These are phyloP conservation scores for Chlamydomonas sp. DNA, from an alignment of 139 green algal genomes.

Conservation along the genomic window DNA sequence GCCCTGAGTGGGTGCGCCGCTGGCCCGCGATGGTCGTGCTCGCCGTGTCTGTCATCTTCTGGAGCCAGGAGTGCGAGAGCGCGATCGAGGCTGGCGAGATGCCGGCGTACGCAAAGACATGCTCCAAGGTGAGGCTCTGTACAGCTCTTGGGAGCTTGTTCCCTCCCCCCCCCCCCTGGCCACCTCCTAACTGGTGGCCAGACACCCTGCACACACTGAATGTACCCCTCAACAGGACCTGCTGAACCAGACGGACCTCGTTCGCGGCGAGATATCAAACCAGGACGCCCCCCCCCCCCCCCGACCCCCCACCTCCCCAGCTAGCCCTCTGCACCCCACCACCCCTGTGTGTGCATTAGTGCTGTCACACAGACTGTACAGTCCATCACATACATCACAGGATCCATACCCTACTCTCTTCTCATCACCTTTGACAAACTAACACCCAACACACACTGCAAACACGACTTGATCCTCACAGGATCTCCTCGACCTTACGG, in stretches of 20 bases:
- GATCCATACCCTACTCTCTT: no score
- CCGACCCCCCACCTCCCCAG: constrained; percentile 72
- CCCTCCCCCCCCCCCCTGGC: not conserved
- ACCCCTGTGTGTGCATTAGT: no score
- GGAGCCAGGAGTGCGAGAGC: constrained; percentile 53
- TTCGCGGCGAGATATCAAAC: constrained; percentile 43
- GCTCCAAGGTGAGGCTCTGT: no score
- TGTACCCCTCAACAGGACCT: no score
- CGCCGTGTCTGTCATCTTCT: constrained; percentile 55
- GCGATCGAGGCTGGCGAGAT: constrained; percentile 39
- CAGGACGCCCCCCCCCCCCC: constrained; percentile 61
- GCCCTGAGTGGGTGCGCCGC: constrained; percentile 61
- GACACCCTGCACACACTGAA: no score
- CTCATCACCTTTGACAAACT: no score
- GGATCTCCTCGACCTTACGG: constrained; percentile 68
- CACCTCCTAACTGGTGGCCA: not conserved
- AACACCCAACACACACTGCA: not conserved
- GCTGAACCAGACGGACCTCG: constrained; percentile 68
- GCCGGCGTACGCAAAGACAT: not conserved
- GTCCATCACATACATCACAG: no score
- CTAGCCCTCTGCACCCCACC: no score
- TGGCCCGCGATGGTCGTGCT: constrained; percentile 80
- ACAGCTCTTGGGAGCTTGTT: no score
- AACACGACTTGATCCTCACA: constrained; percentile 1
- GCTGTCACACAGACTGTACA: no score